Percentiles rank a stretch among this genome's conserved stretches.
phyloP scores from a whole-genome alignment of 2,329 filamentous ascomycete species.

The Leptodontidium sp. region DNA sequence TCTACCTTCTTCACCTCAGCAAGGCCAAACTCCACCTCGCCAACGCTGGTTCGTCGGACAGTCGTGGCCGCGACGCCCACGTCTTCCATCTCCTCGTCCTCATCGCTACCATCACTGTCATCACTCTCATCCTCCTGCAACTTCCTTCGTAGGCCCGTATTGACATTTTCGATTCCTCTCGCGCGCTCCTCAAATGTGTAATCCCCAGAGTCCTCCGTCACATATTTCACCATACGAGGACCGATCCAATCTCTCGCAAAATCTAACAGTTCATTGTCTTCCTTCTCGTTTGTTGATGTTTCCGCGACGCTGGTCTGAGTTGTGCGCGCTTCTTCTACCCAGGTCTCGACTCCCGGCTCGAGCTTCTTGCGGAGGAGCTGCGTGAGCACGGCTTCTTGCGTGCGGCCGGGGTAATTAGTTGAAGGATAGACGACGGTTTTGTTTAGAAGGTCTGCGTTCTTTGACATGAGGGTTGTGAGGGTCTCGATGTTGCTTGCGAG shows the following conservation, averaged over 20 bases:
- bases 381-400: constrained; percentile 70
- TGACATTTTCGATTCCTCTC: constrained; percentile 71
- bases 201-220: constrained; percentile 61
- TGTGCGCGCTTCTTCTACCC: constrained; percentile 70
- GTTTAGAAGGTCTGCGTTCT: constrained; percentile 72
- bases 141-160: constrained; percentile 70
- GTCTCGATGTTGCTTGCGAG: constrained; percentile 74
- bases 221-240: constrained; percentile 53
- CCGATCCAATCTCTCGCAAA: constrained; percentile 51
- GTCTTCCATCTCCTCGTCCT: constrained; percentile 66
- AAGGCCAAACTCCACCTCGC: constrained; percentile 34
- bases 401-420: constrained; percentile 76
- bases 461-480: constrained; percentile 69
- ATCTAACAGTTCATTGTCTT: constrained; percentile 66
- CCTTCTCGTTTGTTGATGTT: constrained; percentile 49
- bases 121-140: constrained; percentile 60
- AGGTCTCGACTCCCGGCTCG: constrained; percentile 78
- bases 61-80: constrained; percentile 49
- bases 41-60: constrained; percentile 26
- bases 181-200: constrained; percentile 77
- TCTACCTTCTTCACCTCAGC: constrained; percentile 34
- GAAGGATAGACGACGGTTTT: constrained; percentile 78
- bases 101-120: constrained; percentile 52
- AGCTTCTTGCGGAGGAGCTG: constrained; percentile 84
- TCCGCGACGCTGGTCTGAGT: constrained; percentile 41